Conservation (phyloP, 2,329 filamentous ascomycete species). For the Scedosporium boydii region DNA sequence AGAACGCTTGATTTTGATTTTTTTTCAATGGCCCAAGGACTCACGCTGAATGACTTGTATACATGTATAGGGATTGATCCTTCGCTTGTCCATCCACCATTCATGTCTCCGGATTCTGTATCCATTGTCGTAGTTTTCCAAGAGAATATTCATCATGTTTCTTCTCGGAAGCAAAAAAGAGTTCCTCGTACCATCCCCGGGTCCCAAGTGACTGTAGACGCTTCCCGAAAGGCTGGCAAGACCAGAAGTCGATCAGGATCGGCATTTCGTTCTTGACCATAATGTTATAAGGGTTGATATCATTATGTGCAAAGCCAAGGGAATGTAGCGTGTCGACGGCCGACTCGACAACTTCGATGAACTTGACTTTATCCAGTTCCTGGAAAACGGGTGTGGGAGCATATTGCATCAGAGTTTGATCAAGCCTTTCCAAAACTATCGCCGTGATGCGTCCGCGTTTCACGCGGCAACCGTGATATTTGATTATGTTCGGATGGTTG, state of each 20-base stretch:
- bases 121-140: no score
- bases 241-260: slow-evolving; percentile 25
- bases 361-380: slow-evolving; percentile 3
- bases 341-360: slow-evolving; percentile 6
- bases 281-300: slow-evolving; percentile 22
- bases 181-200: no score
- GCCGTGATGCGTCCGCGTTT: slow-evolving; percentile 15
- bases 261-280: slow-evolving; percentile 21
- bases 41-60: no score
- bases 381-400: no score
- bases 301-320: slow-evolving; percentile 23
- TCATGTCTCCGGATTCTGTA: no score
- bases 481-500: slow-evolving; percentile 18
- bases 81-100: no score
- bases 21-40: no score
- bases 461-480: slow-evolving; percentile 18
- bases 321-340: slow-evolving; percentile 22
- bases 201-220: no score
- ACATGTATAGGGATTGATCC: no score
- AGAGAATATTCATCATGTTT: no score
- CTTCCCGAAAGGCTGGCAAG: slow-evolving; percentile 4
- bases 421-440: slow-evolving; percentile 15
- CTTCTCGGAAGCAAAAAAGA: no score
- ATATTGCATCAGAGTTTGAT: slow-evolving; percentile 10
- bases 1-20: no score